These are phyloP conservation scores for Rossbeevera mucosa DNA, from an alignment of 768 basidiomycete species.

Conservation along the genomic window DNA sequence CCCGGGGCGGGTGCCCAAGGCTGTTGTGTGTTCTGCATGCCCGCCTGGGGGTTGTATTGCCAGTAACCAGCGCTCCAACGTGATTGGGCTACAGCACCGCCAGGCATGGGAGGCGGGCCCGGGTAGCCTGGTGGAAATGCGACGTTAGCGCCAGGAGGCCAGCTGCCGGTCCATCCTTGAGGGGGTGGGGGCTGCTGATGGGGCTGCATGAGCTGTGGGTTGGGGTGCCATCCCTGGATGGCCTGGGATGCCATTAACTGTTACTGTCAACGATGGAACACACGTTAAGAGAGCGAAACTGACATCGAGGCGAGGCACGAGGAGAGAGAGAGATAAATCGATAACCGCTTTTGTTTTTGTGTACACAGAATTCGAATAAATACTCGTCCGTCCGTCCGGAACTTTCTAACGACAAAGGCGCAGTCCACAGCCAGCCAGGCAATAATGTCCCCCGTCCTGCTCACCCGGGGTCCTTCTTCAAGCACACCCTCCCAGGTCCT, in stretches of 20 bases:
- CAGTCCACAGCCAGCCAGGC: conserved; percentile 15
- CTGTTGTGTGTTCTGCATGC: conserved; percentile 22
- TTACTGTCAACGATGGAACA: conserved; percentile 2
- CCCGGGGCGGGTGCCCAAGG: conserved; percentile 33
- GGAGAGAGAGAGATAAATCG: neutral
- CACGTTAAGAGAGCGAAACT: neutral
- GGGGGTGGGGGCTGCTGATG: conserved; percentile 17
- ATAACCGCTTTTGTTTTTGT: neutral
- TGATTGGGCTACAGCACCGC: conserved; percentile 40
- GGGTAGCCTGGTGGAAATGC: conserved; percentile 34
- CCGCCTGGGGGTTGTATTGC: conserved; percentile 44
- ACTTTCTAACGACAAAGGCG: no score
- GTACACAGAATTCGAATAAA: conserved; percentile 8
- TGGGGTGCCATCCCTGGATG: conserved; percentile 30
- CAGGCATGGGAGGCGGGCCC: conserved; percentile 53
- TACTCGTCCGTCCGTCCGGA: conserved; percentile 7
- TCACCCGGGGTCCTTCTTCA: no score
- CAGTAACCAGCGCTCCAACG: conserved; percentile 52
- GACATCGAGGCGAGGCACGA: neutral
- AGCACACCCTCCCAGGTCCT: conserved; percentile 18
- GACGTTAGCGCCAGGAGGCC: conserved; percentile 31
- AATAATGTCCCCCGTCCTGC: conserved; percentile 10
- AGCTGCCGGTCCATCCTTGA: conserved; percentile 35
- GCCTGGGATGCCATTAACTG: conserved; percentile 23
- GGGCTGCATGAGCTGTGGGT: conserved; percentile 32